Evolutionary conservation across 768 basidiomycete species (phyloP).

Genomic region (Mycena rosella): DNA sequence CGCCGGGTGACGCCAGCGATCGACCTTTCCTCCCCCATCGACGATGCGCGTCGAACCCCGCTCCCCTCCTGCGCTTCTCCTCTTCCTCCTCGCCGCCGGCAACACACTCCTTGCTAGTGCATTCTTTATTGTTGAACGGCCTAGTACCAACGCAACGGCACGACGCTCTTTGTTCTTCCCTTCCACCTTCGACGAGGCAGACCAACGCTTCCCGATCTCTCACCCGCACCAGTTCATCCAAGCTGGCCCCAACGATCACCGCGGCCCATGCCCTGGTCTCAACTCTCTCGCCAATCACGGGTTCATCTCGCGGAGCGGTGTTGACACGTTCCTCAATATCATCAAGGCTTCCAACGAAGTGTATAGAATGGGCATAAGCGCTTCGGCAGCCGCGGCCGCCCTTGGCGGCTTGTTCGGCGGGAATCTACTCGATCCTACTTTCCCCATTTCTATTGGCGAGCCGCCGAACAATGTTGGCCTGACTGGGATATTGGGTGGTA

Average conservation of each 20-base stretch:
- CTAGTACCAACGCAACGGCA: conserved; percentile 18
- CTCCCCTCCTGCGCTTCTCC: conserved; percentile 16
- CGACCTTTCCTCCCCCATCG: conserved; percentile 20
- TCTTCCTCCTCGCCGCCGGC: conserved; percentile 19
- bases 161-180: conserved; percentile 19
- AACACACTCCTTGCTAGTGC: conserved; percentile 21
- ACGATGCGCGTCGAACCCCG: conserved; percentile 16
- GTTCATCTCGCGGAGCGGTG: conserved; percentile 20
- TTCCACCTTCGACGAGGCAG: conserved; percentile 18
- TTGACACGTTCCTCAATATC: conserved; percentile 15
- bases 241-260: conserved; percentile 24
- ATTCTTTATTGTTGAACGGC: conserved; percentile 18
- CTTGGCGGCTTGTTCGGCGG: conserved; percentile 15
- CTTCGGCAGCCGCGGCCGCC: conserved; percentile 4
- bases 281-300: conserved; percentile 32
- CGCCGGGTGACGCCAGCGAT: conserved; percentile 17
- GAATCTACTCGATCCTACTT: conserved; percentile 19
- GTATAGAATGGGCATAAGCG: conserved; percentile 11
- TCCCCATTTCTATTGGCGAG: conserved; percentile 20
- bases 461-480: conserved; percentile 15
- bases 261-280: conserved; percentile 32
- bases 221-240: conserved; percentile 23
- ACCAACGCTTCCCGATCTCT: conserved; percentile 14
- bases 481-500: conserved; percentile 15
- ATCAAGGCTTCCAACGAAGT: conserved; percentile 13